Percentiles rank a stretch among this genome's conserved stretches.
Conservation (phyloP, 129 eudicot genomes). For the Cynara cardunculus region DNA sequence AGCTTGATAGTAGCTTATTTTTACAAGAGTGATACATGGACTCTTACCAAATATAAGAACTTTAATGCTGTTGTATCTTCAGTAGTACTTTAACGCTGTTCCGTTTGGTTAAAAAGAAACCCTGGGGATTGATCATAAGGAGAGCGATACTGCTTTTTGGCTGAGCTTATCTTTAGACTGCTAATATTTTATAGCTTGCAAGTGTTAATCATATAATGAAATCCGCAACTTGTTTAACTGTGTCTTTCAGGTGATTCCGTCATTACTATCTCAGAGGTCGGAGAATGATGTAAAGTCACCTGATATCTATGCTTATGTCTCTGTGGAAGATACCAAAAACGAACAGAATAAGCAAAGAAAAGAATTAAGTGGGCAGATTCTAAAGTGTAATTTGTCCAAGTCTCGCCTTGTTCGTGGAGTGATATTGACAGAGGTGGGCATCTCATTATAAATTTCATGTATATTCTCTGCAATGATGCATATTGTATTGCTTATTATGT, state of each 20-base stretch:
- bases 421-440: conserved; percentile 61
- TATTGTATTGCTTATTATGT: not conserved
- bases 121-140: not conserved
- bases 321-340: conserved; percentile 27
- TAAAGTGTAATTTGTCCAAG: conserved; percentile 67
- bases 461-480: not conserved
- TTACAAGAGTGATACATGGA: not conserved
- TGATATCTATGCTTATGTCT: conserved; percentile 68
- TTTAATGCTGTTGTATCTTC: not conserved
- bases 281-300: conserved; percentile 28
- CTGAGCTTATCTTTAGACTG: not conserved
- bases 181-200: not conserved
- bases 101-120: not conserved
- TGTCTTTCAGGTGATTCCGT: conserved; percentile 60
- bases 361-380: conserved; percentile 36
- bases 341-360: conserved; percentile 31
- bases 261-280: conserved; percentile 25
- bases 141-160: not conserved
- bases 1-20: not conserved
- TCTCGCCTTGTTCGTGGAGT: conserved; percentile 56
- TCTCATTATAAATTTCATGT: conserved; percentile 2
- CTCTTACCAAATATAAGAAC: not conserved
- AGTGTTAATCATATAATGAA: not conserved
- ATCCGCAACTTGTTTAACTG: conserved; percentile 1
- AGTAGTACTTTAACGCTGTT: not conserved